Conservation (phyloP, 108 stramenopile species). For the Chaetoceros muelleri region DNA sequence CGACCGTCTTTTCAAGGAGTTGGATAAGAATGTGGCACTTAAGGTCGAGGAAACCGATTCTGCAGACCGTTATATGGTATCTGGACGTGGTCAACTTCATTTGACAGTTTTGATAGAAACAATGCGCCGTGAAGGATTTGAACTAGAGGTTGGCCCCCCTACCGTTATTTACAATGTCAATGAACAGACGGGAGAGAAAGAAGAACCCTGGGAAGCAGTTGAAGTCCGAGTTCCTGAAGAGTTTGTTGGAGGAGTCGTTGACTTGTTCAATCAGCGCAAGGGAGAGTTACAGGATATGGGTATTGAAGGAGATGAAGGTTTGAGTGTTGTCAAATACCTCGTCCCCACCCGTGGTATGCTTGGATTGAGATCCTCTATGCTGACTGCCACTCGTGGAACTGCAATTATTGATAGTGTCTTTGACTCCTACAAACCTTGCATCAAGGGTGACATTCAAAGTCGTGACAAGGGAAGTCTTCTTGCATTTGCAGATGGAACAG, state of each 20-base stretch:
- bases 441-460: conserved; percentile 76
- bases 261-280: conserved; percentile 85
- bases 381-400: conserved; percentile 91
- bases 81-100: conserved; percentile 97
- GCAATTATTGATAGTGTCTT: conserved; percentile 94
- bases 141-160: conserved; percentile 96
- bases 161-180: conserved; percentile 87
- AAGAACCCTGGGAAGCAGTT: conserved; percentile 94
- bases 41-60: conserved; percentile 87
- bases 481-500: conserved; percentile 84
- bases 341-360: conserved; percentile 99
- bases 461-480: conserved; percentile 95
- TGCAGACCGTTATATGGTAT: conserved; percentile 91
- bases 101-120: conserved; percentile 97
- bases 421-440: conserved; percentile 83
- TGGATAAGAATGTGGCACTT: conserved; percentile 94
- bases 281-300: conserved; percentile 95
- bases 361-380: conserved; percentile 84
- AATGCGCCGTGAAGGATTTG: conserved; percentile 99
- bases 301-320: conserved; percentile 70
- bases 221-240: conserved; percentile 94
- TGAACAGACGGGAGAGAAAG: conserved; percentile 80
- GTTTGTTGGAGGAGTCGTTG: conserved; percentile 85
- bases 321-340: conserved; percentile 85
- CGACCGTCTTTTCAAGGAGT: conserved; percentile 93